phyloP scores from a whole-genome alignment of 495 filamentous ascomycete genomes.

The Talaromyces nanjingensis region DNA sequence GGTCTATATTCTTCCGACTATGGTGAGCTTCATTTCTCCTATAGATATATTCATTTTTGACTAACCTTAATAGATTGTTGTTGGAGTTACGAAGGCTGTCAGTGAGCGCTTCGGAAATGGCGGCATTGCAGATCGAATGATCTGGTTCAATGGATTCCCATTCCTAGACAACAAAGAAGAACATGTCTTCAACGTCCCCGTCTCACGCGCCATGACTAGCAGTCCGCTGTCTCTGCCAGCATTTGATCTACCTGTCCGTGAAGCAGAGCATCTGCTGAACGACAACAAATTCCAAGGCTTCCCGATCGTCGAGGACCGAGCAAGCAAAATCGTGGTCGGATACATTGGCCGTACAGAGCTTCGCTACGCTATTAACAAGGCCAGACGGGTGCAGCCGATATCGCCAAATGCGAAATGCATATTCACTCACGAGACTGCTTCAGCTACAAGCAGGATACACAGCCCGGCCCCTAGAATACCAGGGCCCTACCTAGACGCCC shows the following conservation, averaged over 20 bases:
- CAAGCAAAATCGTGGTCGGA: slow-evolving; percentile 67
- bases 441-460: slow-evolving; percentile 27
- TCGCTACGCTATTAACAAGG: slow-evolving; percentile 83
- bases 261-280: slow-evolving; percentile 66
- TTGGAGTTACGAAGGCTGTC: slow-evolving; percentile 93
- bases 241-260: slow-evolving; percentile 63
- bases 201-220: slow-evolving; percentile 85
- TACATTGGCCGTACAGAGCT: slow-evolving; percentile 96
- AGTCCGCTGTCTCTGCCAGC: slow-evolving; percentile 67
- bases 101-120: slow-evolving; percentile 88
- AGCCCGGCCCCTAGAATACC: slow-evolving; percentile 21
- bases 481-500: slow-evolving; percentile 22
- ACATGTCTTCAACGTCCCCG: slow-evolving; percentile 92
- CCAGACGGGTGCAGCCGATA: slow-evolving; percentile 66
- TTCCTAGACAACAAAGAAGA: slow-evolving; percentile 98
- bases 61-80: slow-evolving; percentile 63
- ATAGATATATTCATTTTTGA: not conserved
- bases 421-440: slow-evolving; percentile 62
- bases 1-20: slow-evolving; percentile 93
- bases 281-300: slow-evolving; percentile 92
- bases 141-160: slow-evolving; percentile 98
- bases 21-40: slow-evolving; percentile 44
- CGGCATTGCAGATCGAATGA: slow-evolving; percentile 96
- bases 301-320: slow-evolving; percentile 76
- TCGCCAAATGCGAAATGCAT: slow-evolving; percentile 65